Evolutionary conservation across 306 rosid species (phyloP), one percentile per base, ranked within the genome.

Genomic region (Cucurbita maxima): DNA sequence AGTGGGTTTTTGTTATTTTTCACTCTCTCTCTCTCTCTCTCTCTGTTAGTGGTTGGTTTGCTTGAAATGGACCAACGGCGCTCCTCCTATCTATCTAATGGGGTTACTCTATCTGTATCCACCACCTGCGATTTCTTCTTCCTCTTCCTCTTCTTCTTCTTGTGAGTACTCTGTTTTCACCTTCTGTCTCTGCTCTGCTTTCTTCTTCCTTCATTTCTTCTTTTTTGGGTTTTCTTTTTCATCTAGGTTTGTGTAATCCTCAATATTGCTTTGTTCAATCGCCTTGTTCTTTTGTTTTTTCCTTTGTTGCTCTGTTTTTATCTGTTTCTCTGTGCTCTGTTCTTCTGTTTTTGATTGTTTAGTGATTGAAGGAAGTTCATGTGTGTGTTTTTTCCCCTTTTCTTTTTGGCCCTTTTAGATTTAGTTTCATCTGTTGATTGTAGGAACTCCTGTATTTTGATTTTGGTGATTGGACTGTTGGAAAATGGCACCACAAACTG

Each of bases 401-500:
- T 4, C 12, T 18, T 36, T 61, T 37, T 37, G 47, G 7, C 53
- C 18, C 5, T n/a, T 37, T 61, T 61, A 3, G 48, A 61, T 61
- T 59, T 34, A 18, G 37, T 16, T 61, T 38, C 14, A 15, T 36
- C 45, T 9, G 10, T 67, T 54, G 25, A 68, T 68, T 68, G 73
- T 13, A 68, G 73, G 57, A 8, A 68, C 47, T 44, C 11, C 40
- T 45, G 73, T 47, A 40, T 1, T 19, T 18, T 18, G 8, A 19
- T 66, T 61, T 22, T 70, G 71, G 71, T 41, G 71, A 73, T 41
- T 84, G 57, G 82, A 75, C 43, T 60, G 70, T 52, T 58, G 18
- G 8, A 58, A 61, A 34, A 90, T 90, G 96, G 87, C 96, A 68
- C 82, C 79, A 90, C 91, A 88, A 81, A 78, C 87, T 59, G 83